These are phyloP conservation scores for Tolypocladium album DNA, from an alignment of 2,329 filamentous ascomycete genomes.

Conservation along the genomic window DNA sequence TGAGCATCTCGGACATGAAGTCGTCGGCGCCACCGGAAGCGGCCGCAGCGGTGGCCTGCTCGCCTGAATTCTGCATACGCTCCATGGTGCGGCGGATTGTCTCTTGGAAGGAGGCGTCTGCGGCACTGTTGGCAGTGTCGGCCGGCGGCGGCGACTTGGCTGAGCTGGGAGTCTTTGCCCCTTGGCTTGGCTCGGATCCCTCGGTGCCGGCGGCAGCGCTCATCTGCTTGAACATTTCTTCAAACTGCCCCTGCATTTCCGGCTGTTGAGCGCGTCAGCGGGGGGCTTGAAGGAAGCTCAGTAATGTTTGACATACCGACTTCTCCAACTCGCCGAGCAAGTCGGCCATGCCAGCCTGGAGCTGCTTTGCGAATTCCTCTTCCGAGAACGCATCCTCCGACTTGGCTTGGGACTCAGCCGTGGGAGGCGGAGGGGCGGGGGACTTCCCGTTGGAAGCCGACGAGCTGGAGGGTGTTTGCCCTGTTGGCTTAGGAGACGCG, in stretches of 20 bases:
- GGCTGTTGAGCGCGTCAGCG: constrained; percentile 25
- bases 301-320: constrained; percentile 31
- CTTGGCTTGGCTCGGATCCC: constrained; percentile 5
- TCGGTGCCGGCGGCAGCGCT: constrained; percentile 35
- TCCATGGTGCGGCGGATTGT: constrained; percentile 92
- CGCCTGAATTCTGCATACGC: constrained; percentile 82
- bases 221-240: constrained; percentile 65
- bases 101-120: constrained; percentile 68
- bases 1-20: constrained; percentile 83
- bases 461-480: constrained; percentile 12
- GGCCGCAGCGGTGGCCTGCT: constrained; percentile 71
- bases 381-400: constrained; percentile 43
- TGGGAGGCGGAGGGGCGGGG: constrained; percentile 12
- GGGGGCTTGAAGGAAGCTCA: too few species aligned
- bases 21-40: constrained; percentile 61
- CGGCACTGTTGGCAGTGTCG: constrained; percentile 25
- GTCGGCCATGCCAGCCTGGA: constrained; percentile 85
- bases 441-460: constrained; percentile 23
- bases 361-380: constrained; percentile 70
- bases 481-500: constrained; percentile 12
- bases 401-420: constrained; percentile 9
- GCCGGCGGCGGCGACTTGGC: constrained; percentile 20
- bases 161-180: constrained; percentile 13
- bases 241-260: constrained; percentile 70
- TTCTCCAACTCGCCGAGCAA: constrained; percentile 62